phyloP scores from a whole-genome alignment of 768 basidiomycete species.

The Mycena galericulata region DNA sequence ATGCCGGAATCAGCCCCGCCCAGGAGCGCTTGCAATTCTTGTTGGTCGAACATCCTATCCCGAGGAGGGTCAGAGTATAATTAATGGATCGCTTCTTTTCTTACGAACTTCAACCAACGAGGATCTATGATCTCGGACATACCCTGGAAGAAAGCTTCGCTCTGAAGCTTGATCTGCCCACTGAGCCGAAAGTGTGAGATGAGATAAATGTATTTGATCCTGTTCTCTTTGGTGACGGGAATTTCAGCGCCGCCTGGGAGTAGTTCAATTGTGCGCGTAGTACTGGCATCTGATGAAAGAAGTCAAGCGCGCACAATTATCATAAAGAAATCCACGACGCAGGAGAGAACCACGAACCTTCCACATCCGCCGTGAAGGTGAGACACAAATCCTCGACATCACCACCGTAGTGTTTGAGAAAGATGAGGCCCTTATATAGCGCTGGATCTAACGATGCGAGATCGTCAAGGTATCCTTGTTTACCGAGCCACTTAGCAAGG shows the following conservation, averaged over 20 bases:
- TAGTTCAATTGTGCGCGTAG: conserved; percentile 78
- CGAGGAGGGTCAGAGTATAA: neutral
- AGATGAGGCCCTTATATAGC: conserved; percentile 90
- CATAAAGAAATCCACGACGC: too few species aligned
- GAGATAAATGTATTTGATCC: conserved; percentile 89
- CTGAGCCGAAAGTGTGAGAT: conserved; percentile 90
- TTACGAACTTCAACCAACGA: conserved; percentile 80
- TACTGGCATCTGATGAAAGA: conserved; percentile 78
- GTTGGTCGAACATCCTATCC: conserved; percentile 93
- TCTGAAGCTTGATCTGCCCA: conserved; percentile 87
- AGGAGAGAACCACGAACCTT: too few species aligned
- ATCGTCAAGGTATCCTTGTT: conserved; percentile 92
- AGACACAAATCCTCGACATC: conserved; percentile 88
- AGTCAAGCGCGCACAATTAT: neutral
- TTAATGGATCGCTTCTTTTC: conserved; percentile 1
- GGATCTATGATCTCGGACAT: conserved; percentile 91
- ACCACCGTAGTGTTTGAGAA: conserved; percentile 90
- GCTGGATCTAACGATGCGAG: conserved; percentile 91
- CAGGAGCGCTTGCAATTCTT: conserved; percentile 90
- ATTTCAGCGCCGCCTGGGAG: conserved; percentile 84
- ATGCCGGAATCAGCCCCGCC: conserved; percentile 89
- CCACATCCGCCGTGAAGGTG: conserved; percentile 87
- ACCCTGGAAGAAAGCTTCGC: conserved; percentile 89
- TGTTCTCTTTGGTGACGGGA: conserved; percentile 88
- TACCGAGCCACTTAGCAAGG: conserved; percentile 93